Base-by-base conservation (phyloP, 1,284 basidiomycete genomes). In the Bondarzewia mesenterica region DNA sequence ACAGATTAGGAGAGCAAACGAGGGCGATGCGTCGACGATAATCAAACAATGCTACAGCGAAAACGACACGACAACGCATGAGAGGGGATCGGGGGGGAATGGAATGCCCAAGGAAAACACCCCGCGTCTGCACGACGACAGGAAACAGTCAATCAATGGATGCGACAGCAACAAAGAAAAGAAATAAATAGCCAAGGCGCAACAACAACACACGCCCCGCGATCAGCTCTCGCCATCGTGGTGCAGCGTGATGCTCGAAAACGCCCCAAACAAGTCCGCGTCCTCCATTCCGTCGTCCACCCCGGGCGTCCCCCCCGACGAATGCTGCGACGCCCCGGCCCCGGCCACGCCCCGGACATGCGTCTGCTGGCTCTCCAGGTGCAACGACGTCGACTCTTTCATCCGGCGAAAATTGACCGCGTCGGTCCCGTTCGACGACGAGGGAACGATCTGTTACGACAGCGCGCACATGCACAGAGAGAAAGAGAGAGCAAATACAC, bases 351-450 rank as follows among this genome's bases (percentile, higher is more conserved):
- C 64, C 46, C 61, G 55, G 52, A 66, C 67, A 58, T 80, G 73
- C 18, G 47, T 49, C 37, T 58, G 53, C 53, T 67, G 63, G 51
- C 77, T 77, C 57, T 93, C 92, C 55, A 97, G 78, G 65, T 97
- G 91, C 59, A 97, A 73, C 53, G 89, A 93, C 54, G 83, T 82
- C 42, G 87, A 90, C 68, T 98, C 95, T 56, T 92, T 85, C 60
- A 97, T 73, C 49, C 86, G 80, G 44, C 93, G 83, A 74, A 94
- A 96, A 70, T 96, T 95, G 65, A 87, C 81, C 23, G 89, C 86
- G 62, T 95, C 93, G 52, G 80, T 69, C 41, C 88, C 92, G 59
- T 89, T 91, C 43, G 87, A 88, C 55, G 77, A 77, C 42, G 84
- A 78, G 36, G 92, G 93, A 27, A 93, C 76, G 60, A 95, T 95